Evolutionary conservation across 371 early-diverging fungal species (phyloP).

Genomic region (Smittium mucronatum): DNA sequence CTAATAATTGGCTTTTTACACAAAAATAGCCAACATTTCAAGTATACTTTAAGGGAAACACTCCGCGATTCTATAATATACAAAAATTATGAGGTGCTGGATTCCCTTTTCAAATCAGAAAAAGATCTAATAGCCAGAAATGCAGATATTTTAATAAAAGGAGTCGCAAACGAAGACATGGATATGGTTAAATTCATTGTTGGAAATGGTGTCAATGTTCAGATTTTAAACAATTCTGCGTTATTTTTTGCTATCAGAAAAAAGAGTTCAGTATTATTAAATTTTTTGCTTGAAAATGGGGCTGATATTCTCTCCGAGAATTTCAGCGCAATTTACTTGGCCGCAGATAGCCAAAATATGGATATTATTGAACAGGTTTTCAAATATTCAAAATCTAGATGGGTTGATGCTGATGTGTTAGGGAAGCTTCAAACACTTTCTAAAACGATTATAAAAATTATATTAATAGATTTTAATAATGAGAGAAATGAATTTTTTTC

Average conservation of each 20-base stretch:
- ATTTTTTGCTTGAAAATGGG: background rate
- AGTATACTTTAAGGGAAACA: background rate
- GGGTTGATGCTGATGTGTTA: too few relatives aligned
- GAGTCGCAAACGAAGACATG: background rate
- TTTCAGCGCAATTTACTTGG: background rate
- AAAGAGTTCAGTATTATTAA: background rate
- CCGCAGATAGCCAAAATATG: background rate
- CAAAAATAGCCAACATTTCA: background rate
- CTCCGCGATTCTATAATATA: background rate
- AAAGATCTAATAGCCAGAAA: background rate
- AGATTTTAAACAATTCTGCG: background rate
- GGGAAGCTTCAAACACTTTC: too few relatives aligned
- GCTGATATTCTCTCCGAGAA: background rate
- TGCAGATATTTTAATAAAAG: background rate
- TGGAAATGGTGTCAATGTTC: background rate
- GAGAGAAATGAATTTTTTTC: too few relatives aligned
- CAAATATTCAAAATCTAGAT: background rate
- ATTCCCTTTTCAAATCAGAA: background rate
- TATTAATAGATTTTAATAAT: too few relatives aligned
- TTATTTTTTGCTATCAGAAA: background rate
- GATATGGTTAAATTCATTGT: background rate
- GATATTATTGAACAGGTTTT: background rate
- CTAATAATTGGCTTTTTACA: background rate
- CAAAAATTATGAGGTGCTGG: background rate
- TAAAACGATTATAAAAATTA: too few relatives aligned